Conservation (phyloP, 371 early-diverging fungal genomes). For the Mortierella sp. region DNA sequence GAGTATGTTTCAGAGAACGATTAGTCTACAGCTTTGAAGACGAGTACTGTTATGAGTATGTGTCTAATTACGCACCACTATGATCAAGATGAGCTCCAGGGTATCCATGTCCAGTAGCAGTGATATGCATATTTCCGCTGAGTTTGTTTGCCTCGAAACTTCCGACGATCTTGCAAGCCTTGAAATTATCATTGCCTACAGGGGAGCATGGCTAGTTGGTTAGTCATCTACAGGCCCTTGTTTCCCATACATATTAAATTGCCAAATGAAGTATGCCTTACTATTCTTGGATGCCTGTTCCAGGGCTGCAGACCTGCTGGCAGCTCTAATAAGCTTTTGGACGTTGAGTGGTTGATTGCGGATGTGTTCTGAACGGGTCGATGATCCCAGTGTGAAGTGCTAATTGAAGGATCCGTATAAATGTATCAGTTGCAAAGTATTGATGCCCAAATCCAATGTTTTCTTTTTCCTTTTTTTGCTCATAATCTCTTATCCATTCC, state of each 20-base stretch:
- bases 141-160: constrained; percentile 81
- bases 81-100: constrained; percentile 77
- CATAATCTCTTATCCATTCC: background rate
- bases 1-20: background rate
- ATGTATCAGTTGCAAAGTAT: no score
- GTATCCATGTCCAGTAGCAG: constrained; percentile 92
- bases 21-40: background rate
- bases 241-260: no score
- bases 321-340: constrained; percentile 35
- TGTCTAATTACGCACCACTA: constrained; percentile 62
- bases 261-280: background rate
- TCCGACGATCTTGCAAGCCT: constrained; percentile 85
- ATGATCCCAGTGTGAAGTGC: constrained; percentile 29
- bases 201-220: background rate
- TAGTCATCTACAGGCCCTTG: no score
- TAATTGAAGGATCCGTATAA: constrained; percentile 1
- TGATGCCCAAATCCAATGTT: background rate
- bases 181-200: constrained; percentile 10
- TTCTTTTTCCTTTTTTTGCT: background rate
- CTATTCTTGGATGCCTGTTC: constrained; percentile 12
- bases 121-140: constrained; percentile 90
- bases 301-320: constrained; percentile 32
- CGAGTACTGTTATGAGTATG: no score
- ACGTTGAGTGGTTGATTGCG: constrained; percentile 32
- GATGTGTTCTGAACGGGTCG: constrained; percentile 9